Percentiles rank a stretch among this genome's conserved stretches.
These are phyloP conservation scores for Porcisia hertigi DNA, from an alignment of 208 protist species.

Conservation along the genomic window DNA sequence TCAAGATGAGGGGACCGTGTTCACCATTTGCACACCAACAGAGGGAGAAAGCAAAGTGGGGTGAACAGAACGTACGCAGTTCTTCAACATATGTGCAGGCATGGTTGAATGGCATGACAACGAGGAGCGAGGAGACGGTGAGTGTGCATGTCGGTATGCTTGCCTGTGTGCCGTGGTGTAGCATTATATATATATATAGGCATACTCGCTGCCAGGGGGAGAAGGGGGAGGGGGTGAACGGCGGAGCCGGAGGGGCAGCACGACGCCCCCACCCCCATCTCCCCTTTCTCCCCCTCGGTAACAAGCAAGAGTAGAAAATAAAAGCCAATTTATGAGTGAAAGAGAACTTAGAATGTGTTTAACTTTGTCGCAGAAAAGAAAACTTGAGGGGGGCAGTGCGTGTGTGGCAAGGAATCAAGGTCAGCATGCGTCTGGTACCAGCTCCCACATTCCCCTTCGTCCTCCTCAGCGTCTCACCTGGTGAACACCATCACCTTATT, in stretches of 20 bases:
- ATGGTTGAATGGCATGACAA: background rate
- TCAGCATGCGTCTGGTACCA: background rate
- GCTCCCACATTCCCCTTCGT: background rate
- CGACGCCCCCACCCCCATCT: too few species aligned
- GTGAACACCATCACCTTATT: constrained; percentile 6
- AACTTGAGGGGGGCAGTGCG: too few species aligned
- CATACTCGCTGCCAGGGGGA: too few species aligned
- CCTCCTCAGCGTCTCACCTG: background rate
- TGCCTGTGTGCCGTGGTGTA: background rate
- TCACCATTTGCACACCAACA: background rate
- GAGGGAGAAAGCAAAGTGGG: background rate
- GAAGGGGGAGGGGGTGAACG: background rate
- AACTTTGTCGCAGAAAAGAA: too few species aligned
- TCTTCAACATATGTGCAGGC: background rate
- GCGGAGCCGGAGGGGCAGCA: too few species aligned
- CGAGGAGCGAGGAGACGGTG: background rate
- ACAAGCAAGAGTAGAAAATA: too few species aligned
- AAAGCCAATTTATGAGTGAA: background rate
- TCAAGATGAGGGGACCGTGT: too few species aligned
- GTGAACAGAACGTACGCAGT: too few species aligned
- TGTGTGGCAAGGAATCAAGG: background rate
- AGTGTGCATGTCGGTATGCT: background rate
- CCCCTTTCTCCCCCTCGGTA: too few species aligned
- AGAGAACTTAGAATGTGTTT: background rate
- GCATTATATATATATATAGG: too few species aligned